Base-by-base conservation (phyloP, 495 filamentous ascomycete genomes). In the Thermothielavioides terrestris region DNA sequence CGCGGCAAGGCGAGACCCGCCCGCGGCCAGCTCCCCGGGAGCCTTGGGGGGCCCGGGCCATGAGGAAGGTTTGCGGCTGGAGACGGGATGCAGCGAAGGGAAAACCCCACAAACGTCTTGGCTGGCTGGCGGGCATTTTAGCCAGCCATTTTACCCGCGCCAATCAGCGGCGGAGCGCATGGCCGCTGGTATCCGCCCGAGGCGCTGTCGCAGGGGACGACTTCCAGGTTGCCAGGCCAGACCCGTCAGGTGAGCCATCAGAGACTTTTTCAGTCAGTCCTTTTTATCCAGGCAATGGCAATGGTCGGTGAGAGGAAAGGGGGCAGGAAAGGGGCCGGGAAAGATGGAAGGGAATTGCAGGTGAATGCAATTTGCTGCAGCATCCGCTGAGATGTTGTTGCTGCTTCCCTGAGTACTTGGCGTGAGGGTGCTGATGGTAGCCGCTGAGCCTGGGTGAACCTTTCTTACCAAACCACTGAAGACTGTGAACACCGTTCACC, bases 101-200 rank as follows among this genome's bases (percentile, higher is more conserved):
- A 47, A 35, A 43, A 54, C 50, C 40, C 54, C 49, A 52, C 53
- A 36, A 52, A 44, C 49, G 2, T 37, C 35, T 46, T 8, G n/a
- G n/a, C n/a, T n/a, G n/a, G n/a, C n/a, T n/a, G n/a, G 53, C 48
- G 27, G 48, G 28, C 43, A 42, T 15, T 64, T 67, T 67, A 62
- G 11, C 56, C 64, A 58, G 46, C 14, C 9, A 55, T 54, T 65
- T 67, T 67, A 67, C 28, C 64, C 64, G 64, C 57, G 28, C 64
- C 62, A 67, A 67, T 67, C 56, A 64, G 3, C 14, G 14, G 3
- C 12, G 35, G 50, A 39, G 47, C 36, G 28, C 44, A 51, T 52
- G 48, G 25, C 57, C 49, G 50, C 35, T 22, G 51, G 54, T 57
- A 56, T 59, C 62, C 63, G 62, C 62, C 47, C 32, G 28, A 28